Percentiles rank a stretch among this genome's conserved stretches.
phyloP scores from a whole-genome alignment of 306 rosid genomes.

The Citrullus mucosospermus region DNA sequence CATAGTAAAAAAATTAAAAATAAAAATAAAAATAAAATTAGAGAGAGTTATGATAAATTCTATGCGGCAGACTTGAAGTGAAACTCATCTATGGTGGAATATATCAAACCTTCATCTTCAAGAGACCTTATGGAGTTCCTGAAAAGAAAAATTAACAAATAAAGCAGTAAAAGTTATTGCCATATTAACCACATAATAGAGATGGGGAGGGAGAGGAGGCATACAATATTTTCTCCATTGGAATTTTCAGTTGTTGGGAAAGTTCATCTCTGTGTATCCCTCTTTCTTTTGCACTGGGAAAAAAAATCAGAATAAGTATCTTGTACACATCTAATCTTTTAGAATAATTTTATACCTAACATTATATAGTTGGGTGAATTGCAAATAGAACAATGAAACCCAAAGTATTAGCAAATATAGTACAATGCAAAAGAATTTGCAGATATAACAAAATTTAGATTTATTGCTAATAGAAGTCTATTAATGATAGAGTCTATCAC shows the following conservation, averaged over 20 bases:
- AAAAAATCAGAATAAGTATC: too few species aligned
- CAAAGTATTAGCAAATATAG: too few species aligned
- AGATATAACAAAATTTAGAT: too few species aligned
- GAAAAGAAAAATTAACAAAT: not conserved
- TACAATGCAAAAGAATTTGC: too few species aligned
- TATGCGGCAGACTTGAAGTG: slow-evolving; percentile 70
- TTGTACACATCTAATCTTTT: too few species aligned
- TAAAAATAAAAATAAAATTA: not conserved
- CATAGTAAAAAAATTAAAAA: not conserved
- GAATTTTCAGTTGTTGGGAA: slow-evolving; percentile 59
- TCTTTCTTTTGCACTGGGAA: slow-evolving; percentile 43
- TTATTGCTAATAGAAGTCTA: too few species aligned
- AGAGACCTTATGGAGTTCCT: slow-evolving; percentile 65
- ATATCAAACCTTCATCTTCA: slow-evolving; percentile 70
- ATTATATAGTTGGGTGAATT: too few species aligned
- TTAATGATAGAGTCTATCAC: too few species aligned
- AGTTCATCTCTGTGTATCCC: slow-evolving; percentile 69
- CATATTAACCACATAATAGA: not conserved
- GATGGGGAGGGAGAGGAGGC: slow-evolving; percentile 7
- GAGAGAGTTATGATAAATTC: not conserved
- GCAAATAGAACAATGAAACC: too few species aligned
- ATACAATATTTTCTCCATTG: slow-evolving; percentile 64
- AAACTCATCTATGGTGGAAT: slow-evolving; percentile 81
- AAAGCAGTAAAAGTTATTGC: not conserved
- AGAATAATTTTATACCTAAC: too few species aligned